These are phyloP conservation scores for Talaromyces amestolkiae DNA, from an alignment of 2,329 filamentous ascomycete genomes.

Conservation along the genomic window DNA sequence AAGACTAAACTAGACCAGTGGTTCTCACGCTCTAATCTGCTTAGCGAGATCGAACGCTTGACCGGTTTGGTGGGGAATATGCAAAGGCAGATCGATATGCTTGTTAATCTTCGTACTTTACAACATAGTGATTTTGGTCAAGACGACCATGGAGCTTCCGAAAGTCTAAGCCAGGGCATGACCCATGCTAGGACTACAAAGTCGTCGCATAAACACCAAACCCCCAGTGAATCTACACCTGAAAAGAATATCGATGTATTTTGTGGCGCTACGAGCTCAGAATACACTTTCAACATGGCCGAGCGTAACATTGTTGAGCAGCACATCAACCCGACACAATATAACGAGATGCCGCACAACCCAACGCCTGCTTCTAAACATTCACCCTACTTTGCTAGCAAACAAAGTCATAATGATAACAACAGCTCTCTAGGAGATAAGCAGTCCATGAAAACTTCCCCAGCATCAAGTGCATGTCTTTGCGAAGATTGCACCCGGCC, in stretches of 20 bases:
- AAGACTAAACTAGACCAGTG: not conserved
- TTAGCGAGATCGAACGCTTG: constrained; percentile 5
- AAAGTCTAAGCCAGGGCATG: not conserved
- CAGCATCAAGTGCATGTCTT: not conserved
- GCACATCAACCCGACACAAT: not conserved
- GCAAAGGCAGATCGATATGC: not conserved
- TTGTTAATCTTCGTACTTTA: not conserved
- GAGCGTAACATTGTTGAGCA: not conserved
- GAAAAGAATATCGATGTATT: not conserved
- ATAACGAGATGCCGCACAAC: not conserved
- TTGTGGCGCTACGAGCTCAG: not conserved
- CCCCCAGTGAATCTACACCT: not conserved
- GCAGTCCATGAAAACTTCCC: not conserved
- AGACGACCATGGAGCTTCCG: not conserved
- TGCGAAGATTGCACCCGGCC: not conserved
- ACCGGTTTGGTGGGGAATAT: not conserved
- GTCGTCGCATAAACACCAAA: not conserved
- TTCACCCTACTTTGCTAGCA: not conserved
- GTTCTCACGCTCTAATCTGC: not conserved
- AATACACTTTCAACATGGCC: not conserved
- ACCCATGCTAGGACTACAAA: not conserved
- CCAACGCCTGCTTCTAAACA: not conserved
- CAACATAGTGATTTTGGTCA: not conserved
- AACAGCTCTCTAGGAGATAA: not conserved
- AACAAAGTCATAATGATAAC: not conserved